Base-by-base conservation (phyloP, 768 basidiomycete species). In the Cystobasidium ongulense region DNA sequence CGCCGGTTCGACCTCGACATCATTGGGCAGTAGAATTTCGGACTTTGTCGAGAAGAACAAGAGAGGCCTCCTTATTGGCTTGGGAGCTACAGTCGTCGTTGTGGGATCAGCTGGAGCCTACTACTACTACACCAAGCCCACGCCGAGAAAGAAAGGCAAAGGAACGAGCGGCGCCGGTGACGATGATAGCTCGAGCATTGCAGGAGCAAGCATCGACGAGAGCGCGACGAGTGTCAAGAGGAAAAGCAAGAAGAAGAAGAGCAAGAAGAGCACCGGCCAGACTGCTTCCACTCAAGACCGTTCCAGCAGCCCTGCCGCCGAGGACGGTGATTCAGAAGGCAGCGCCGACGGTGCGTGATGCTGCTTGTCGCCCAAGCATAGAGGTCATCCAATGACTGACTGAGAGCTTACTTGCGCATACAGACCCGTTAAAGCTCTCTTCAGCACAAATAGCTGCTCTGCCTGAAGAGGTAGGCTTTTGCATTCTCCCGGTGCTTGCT, bases 81-180 rank as follows among this genome's bases (percentile, higher is more conserved):
- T 89, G 0, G 89, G 88, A 0, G 88, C 88, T 0, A 89, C 87
- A 21, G 78, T 81, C 38, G 82, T 88, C 75, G 90, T 88, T 43
- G 87, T 86, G 25, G 89, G 88, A 57, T 89, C 89, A 33, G 88
- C 86, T 52, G 89, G 87, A 36, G 93, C 91, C 81, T 90, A 89
- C 82, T 73, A 82, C 59, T 83, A 83, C 78, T 74, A 79, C 27
- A 76, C 27, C 41, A 72, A 64, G 25, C 38, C 68, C 27, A 25
- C 35, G 11, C 23, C 66, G 25, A 36, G 68, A 67, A 53, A 52
- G 54, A 71, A 59, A 15, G 54, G 68, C 27, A 61, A 43, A 35
- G 41, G 54, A 7, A 61, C 46, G 1, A 39, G 53, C 27, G 31
- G 52, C 33, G 43, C 25, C 25, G 65, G 52, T 50, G 43, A 52